Evolutionary conservation across 805 yeast species (phyloP), one percentile per base, ranked within the genome.

Genomic region (Zygotorulaspora chibaensis): DNA sequence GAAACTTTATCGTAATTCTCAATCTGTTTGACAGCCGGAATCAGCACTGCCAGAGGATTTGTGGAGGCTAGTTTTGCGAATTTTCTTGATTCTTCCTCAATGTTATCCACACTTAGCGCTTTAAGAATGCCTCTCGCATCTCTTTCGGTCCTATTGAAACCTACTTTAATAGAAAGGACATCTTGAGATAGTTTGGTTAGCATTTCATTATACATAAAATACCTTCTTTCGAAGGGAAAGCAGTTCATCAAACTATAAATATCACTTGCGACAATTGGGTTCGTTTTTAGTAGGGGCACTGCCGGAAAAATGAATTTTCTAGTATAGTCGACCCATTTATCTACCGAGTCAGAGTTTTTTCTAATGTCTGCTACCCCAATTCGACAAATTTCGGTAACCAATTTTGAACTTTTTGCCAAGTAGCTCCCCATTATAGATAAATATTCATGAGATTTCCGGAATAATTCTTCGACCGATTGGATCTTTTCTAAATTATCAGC

Each of bases 1-100:
- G 83, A 84, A 51, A 91, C 76, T 59, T 91, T 91, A 59, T 85
- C 96, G 61, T 91, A 91, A 68, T 93, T 87, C 64, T 91, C 98
- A 52, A 91, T 80, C 59, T 88, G 96, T 38, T 80, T 79, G 9
- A 90, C 72, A 38, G 87, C 74, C 0, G 86, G 82, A 17, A 77
- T 67, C 36, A 90, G 77, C 11, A 89, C 79, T 2, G 95, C 84
- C 15, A 89, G 61, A 1, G 98, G 97, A 61, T 87, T 87, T 1
- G 84, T 67, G 48, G 79, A 81, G 16, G 89, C 76, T 10, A 87
- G 72, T 52, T 82, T 81, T 0, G 95, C 84, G 18, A 91, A 68
- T 38, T 79, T 72, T 50, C 89, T 73, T 77, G 84, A 83, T 77
- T 86, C 83, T 17, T 79, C 77, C 20, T 75, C 71, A 1, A 85